A percentile compares a stretch with the other conserved stretches of the same genome.
These are phyloP conservation scores for Syzygium aqueum DNA, from an alignment of 345 rosid genomes.

Conservation along the genomic window DNA sequence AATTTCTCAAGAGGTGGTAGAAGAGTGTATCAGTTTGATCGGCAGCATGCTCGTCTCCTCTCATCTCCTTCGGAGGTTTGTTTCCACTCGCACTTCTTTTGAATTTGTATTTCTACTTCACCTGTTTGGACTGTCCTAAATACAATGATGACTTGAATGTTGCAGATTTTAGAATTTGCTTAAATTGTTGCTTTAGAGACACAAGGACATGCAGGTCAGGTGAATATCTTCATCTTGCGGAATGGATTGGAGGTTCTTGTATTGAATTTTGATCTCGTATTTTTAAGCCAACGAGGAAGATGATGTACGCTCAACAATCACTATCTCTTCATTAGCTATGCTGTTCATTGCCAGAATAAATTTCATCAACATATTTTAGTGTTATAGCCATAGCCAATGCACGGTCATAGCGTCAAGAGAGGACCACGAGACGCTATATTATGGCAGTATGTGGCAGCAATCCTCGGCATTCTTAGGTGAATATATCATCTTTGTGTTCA, in stretches of 20 bases:
- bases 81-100: not conserved
- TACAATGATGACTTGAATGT: no score
- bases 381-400: not conserved
- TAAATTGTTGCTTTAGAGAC: not conserved
- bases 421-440: rapidly evolving
- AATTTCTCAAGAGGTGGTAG: no score
- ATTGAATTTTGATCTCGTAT: not conserved
- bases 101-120: rapidly evolving
- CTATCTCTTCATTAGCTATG: no score
- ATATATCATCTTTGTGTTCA: no score
- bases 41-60: not conserved
- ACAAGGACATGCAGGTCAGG: not conserved
- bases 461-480: rapidly evolving
- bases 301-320: no score
- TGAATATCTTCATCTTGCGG: not conserved
- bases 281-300: no score
- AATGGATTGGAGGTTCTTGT: not conserved
- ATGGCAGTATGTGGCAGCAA: not conserved
- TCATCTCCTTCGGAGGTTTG: not conserved
- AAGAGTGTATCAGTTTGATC: no score
- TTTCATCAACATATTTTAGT: no score
- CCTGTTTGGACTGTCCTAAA: not conserved
- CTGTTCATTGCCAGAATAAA: no score
- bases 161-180: not conserved
- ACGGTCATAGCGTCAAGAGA: not conserved